A percentile compares a stretch with the other conserved stretches of the same genome.
These are phyloP conservation scores for Orbilia brochopaga DNA, from an alignment of 2,329 filamentous ascomycete genomes.

Conservation along the genomic window DNA sequence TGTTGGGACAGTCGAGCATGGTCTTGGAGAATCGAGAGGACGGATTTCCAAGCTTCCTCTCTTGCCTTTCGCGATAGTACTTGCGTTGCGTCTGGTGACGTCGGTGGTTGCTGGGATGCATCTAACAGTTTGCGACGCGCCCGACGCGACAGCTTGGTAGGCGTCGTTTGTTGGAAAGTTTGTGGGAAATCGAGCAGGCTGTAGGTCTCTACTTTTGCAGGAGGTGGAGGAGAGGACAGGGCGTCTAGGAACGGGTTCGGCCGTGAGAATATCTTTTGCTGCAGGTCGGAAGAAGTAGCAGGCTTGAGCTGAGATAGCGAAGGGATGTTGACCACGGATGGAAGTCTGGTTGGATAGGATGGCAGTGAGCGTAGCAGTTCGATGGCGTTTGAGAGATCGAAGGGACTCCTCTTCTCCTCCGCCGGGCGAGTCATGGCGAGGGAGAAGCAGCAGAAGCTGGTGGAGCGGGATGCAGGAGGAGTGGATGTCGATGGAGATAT, in stretches of 20 bases:
- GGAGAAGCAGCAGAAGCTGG: neutral
- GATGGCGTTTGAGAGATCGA: constrained; percentile 42
- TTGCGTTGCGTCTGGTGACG: no score
- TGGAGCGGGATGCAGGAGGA: neutral
- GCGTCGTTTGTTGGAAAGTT: no score
- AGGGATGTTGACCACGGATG: neutral
- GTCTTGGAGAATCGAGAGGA: neutral
- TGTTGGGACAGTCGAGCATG: no score
- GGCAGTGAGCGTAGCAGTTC: constrained; percentile 33
- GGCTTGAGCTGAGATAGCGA: no score
- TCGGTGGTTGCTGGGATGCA: neutral
- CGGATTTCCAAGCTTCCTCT: neutral
- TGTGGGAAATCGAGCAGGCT: neutral
- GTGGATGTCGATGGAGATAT: neutral
- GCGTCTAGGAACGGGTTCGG: constrained; percentile 31
- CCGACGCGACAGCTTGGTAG: neutral
- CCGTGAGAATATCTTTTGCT: neutral
- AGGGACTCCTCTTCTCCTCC: constrained; percentile 31
- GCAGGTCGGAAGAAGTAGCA: neutral
- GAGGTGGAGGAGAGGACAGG: no score
- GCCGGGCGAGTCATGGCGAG: constrained; percentile 7
- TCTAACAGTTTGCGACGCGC: constrained; percentile 10
- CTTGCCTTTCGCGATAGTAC: neutral
- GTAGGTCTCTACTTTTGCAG: no score
- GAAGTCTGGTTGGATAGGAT: constrained; percentile 17